These are phyloP conservation scores for Protomyces arabidopsidicola DNA, from an alignment of 1,139 yeast genomes.

Conservation along the genomic window DNA sequence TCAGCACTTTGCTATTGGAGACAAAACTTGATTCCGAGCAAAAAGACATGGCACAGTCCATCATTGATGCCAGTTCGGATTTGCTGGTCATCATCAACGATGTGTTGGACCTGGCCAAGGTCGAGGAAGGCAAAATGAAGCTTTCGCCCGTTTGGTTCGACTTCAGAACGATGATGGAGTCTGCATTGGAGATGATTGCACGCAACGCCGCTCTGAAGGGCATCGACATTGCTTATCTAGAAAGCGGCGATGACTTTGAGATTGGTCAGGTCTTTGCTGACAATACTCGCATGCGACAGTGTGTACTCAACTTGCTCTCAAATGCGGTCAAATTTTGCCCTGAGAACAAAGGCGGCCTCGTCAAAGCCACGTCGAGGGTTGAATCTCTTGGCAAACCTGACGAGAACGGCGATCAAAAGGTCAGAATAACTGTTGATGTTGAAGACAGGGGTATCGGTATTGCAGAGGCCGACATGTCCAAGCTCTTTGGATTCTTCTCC, in stretches of 20 bases:
- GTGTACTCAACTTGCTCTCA: slow-evolving; percentile 80
- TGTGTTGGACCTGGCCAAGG: slow-evolving; percentile 57
- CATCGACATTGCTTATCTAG: slow-evolving; percentile 9
- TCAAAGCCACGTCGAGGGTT: slow-evolving; percentile 38
- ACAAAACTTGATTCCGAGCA: slow-evolving; percentile 73
- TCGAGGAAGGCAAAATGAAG: slow-evolving; percentile 73
- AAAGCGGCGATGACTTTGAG: background rate
- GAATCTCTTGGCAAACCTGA: slow-evolving; percentile 21
- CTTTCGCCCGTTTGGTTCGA: slow-evolving; percentile 58
- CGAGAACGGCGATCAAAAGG: slow-evolving; percentile 40
- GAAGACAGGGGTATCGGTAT: slow-evolving; percentile 64
- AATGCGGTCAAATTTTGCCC: slow-evolving; percentile 81
- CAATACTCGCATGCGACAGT: slow-evolving; percentile 78
- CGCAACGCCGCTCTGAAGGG: slow-evolving; percentile 6
- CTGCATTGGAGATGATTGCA: slow-evolving; percentile 17
- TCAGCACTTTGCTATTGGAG: slow-evolving; percentile 82
- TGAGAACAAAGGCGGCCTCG: slow-evolving; percentile 50
- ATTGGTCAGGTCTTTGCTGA: slow-evolving; percentile 59
- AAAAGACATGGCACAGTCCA: slow-evolving; percentile 73
- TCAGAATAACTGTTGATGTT: slow-evolving; percentile 58
- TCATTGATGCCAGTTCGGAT: slow-evolving; percentile 70
- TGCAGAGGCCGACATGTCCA: slow-evolving; percentile 55
- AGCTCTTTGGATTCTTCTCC: slow-evolving; percentile 60
- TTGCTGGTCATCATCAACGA: slow-evolving; percentile 72
- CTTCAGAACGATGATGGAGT: slow-evolving; percentile 39